These are phyloP conservation scores for Diplodia corticola DNA, from an alignment of 2,329 filamentous ascomycete genomes.

Conservation along the genomic window DNA sequence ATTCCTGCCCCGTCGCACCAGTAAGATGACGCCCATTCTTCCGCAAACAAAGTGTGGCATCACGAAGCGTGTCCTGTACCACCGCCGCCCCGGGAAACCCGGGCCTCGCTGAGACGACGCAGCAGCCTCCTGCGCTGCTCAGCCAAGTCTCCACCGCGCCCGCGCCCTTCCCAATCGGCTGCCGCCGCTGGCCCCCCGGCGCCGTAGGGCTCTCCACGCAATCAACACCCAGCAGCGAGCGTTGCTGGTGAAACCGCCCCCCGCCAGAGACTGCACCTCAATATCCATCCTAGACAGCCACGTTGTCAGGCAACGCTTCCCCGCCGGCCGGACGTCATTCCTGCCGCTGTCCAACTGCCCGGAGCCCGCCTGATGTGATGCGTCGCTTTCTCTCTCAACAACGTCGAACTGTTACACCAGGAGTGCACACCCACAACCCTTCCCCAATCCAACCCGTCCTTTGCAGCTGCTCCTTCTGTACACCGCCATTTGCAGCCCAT, in stretches of 20 bases:
- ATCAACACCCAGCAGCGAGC: background rate
- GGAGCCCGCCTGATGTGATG: background rate
- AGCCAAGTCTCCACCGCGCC: background rate
- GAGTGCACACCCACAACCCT: background rate
- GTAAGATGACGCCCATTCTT: constrained; percentile 20
- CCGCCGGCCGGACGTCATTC: constrained; percentile 13
- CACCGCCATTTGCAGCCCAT: constrained; percentile 19
- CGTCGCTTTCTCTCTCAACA: constrained; percentile 4
- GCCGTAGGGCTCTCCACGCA: constrained; percentile 1
- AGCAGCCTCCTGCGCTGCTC: background rate
- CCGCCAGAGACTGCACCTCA: background rate
- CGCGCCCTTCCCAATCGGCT: background rate
- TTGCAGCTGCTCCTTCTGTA: constrained; percentile 12
- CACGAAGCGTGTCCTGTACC: constrained; percentile 22
- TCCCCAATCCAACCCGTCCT: background rate
- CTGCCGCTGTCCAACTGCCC: background rate
- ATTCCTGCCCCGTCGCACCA: constrained; percentile 16
- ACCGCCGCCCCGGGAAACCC: constrained; percentile 3
- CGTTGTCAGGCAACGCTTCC: constrained; percentile 18
- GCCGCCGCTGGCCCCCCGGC: background rate
- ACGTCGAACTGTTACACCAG: constrained; percentile 13
- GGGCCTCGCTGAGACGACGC: constrained; percentile 5
- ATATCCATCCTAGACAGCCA: constrained; percentile 16
- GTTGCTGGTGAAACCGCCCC: constrained; percentile 16
- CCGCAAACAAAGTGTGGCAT: constrained; percentile 17